Base-by-base conservation (phyloP, 805 yeast genomes). In the Deakozyma indianensis region DNA sequence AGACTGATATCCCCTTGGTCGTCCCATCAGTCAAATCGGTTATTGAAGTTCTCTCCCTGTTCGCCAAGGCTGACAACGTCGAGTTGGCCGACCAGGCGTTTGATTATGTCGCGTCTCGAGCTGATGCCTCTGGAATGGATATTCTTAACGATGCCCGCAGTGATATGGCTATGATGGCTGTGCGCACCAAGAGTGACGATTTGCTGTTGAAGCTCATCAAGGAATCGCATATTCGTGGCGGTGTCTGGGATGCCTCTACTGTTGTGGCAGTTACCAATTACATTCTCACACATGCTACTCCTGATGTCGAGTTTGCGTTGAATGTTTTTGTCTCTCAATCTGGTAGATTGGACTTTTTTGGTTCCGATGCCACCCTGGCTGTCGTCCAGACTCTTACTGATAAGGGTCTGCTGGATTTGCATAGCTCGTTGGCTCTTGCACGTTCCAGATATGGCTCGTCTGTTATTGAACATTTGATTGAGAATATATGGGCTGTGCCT, bases 171-270 rank as follows among this genome's bases (percentile, higher is more conserved):
- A 48, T 50, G 21, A 42, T 54, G 16, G 52, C 56, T 18, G 51
- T 54, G 3, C 49, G 48, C 1, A 29, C 48, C 4, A 44, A 48
- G 23, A 43, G 51, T 27, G 41, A 22, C 4, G 53, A 49, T 14
- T 41, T 50, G 18, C 43, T 62, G 15, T 48, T 50, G 43, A 55
- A 59, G 50, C 58, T 50, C 11, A 48, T 62, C 38, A 49, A 52
- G n/a, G 66, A 62, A 45, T 46, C 58, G 5, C 53, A 53, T 18
- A 45, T 58, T 15, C 48, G 56, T 20, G 50, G 48, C 21, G 56
- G 56, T 14, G 35, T 50, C 11, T 58, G 62, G 62, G 62, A 58
- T 41, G 59, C 58, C 15, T 43, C 56, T 11, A 58, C 64, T 1
- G 22, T 57, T 3, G 46, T 50, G 1, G 50, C 46, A 9, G 57